Evolutionary conservation across 164 flowering plant genomes (phyloP), one percentile per base, ranked within the genome.

Genomic region (Malania oleifera): DNA sequence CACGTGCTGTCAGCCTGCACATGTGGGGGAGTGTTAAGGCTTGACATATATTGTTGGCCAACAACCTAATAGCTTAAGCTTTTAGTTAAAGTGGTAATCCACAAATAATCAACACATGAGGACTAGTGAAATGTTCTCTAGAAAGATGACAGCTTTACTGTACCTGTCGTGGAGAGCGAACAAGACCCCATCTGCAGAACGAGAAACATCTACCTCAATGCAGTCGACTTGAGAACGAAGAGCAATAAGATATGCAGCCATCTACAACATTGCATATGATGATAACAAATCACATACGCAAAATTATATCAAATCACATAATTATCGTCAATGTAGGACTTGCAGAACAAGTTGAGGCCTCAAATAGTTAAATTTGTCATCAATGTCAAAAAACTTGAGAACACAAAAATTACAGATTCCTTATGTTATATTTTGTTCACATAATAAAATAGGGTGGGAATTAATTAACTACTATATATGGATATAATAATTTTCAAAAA

Each of bases 101-200:
- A 48, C 20, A 54, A 13, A 12, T 57, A 23, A 53, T 1, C 2
- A 38, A 27, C 41, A 58, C n/a, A n/a, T n/a, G n/a, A n/a, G n/a
- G n/a, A n/a, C n/a, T n/a, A n/a, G n/a, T n/a, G n/a, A n/a, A n/a
- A n/a, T n/a, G 29, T 37, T 40, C 10, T 37, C 14, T 13, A 47
- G 17, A 41, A 19, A 22, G 18, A 35, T 15, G 27, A 49, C 22
- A 56, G 5, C 22, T 37, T 5, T 47, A 29, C 54, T 44, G 11
- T 74, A 92, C 99, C 99, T 83, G 66, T 93, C 96, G 81, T 93
- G 99, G 20, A 90, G 96, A 46, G 97, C 96, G 54, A 90, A 79
- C 59, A 93, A 69, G 70, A 80, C 75, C 39, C 99, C 96, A 77
- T 93, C 99, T 7, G 83, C 73, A 52, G 99, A 84, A 35, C 97